phyloP scores from a whole-genome alignment of 2,329 filamentous ascomycete species.

The Trichoderma lentiforme region DNA sequence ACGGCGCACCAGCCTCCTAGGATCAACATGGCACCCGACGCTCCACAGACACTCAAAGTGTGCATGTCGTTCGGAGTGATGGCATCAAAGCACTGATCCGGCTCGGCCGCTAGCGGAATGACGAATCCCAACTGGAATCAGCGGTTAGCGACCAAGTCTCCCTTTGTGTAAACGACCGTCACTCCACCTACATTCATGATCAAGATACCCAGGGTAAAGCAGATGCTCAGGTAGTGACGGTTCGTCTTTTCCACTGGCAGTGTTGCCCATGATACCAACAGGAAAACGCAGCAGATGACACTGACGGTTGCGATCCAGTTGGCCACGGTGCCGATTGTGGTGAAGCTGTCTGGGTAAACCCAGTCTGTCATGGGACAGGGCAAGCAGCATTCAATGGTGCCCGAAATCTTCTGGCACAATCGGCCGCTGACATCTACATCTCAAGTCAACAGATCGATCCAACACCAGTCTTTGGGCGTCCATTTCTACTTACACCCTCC shows the following conservation, averaged over 20 bases:
- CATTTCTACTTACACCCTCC: slow-evolving; percentile 59
- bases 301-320: slow-evolving; percentile 80
- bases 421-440: slow-evolving; percentile 55
- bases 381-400: slow-evolving; percentile 69
- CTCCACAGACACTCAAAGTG: slow-evolving; percentile 75
- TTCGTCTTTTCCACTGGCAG: slow-evolving; percentile 86
- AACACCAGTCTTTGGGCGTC: background rate
- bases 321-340: slow-evolving; percentile 59
- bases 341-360: slow-evolving; percentile 61
- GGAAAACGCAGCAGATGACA: slow-evolving; percentile 67
- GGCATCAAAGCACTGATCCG: slow-evolving; percentile 78
- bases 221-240: slow-evolving; percentile 89
- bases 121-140: slow-evolving; percentile 74
- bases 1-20: slow-evolving; percentile 80
- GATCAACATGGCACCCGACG: slow-evolving; percentile 81
- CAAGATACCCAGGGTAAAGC: slow-evolving; percentile 70
- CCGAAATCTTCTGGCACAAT: slow-evolving; percentile 47
- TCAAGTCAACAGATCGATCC: slow-evolving; percentile 6
- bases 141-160: slow-evolving; percentile 22
- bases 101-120: slow-evolving; percentile 74
- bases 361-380: slow-evolving; percentile 86
- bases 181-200: slow-evolving; percentile 69
- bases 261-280: slow-evolving; percentile 74
- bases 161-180: background rate
- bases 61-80: slow-evolving; percentile 96